phyloP scores from a whole-genome alignment of 208 protist genomes.

The Herpetomonas samuelpessoai region DNA sequence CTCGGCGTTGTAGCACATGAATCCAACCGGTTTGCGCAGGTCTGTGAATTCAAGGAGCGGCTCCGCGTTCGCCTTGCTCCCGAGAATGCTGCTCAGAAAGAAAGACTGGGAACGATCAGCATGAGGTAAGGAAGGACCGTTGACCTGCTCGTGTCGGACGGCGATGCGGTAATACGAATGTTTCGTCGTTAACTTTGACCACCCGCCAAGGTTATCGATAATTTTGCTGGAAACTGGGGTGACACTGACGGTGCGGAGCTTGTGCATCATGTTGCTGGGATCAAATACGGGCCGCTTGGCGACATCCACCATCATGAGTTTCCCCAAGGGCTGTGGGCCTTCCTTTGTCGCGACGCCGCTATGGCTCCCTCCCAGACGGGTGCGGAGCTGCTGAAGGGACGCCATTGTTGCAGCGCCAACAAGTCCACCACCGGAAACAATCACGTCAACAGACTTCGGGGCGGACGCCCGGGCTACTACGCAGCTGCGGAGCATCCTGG shows the following conservation, averaged over 20 bases:
- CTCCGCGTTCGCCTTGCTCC: slow-evolving; percentile 35
- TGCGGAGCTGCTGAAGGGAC: slow-evolving; percentile 63
- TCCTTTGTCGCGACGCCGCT: neutral
- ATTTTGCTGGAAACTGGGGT: slow-evolving; percentile 83
- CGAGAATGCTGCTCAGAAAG: slow-evolving; percentile 50
- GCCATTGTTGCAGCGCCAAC: slow-evolving; percentile 73
- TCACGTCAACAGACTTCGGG: slow-evolving; percentile 37
- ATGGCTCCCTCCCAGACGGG: slow-evolving; percentile 22
- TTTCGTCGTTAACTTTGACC: slow-evolving; percentile 66
- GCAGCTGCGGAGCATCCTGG: no score
- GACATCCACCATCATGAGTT: slow-evolving; percentile 62
- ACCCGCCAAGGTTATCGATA: slow-evolving; percentile 72
- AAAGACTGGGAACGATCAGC: slow-evolving; percentile 42
- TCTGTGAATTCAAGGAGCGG: slow-evolving; percentile 81
- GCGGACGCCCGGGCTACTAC: no score
- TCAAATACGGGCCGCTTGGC: slow-evolving; percentile 47
- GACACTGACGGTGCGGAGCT: slow-evolving; percentile 74
- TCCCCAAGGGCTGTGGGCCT: slow-evolving; percentile 23
- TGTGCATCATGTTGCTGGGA: slow-evolving; percentile 58
- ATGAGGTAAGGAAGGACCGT: slow-evolving; percentile 44
- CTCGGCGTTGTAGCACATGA: slow-evolving; percentile 80
- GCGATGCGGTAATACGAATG: slow-evolving; percentile 87
- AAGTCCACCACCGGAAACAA: slow-evolving; percentile 78
- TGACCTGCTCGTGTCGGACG: slow-evolving; percentile 78
- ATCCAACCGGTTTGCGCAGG: slow-evolving; percentile 73